phyloP scores from a whole-genome alignment of 2,329 filamentous ascomycete species.

The Colletotrichum acutatum region DNA sequence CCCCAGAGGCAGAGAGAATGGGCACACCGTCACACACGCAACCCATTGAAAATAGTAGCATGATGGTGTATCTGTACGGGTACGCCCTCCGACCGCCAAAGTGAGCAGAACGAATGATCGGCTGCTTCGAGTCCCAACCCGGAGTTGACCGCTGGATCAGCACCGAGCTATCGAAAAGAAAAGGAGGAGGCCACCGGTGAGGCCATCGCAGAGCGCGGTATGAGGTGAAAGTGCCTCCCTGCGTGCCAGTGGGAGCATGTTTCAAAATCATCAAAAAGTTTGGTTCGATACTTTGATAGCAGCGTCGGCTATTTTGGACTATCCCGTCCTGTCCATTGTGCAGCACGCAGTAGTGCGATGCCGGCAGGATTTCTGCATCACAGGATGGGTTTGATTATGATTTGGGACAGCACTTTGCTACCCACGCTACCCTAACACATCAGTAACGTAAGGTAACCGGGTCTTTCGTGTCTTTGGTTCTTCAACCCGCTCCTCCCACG shows the following conservation, averaged over 20 bases:
- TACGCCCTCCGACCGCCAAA: background rate
- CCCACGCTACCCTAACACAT: background rate
- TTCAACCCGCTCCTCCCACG: background rate
- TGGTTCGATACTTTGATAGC: background rate
- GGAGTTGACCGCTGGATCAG: slow-evolving; percentile 6
- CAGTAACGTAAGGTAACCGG: background rate
- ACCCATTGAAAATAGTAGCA: background rate
- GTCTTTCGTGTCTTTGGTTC: background rate
- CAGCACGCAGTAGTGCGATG: background rate
- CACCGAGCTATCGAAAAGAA: background rate
- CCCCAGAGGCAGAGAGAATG: background rate
- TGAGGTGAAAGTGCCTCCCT: background rate
- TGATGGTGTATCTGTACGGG: background rate
- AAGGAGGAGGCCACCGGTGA: slow-evolving; percentile 1
- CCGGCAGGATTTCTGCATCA: background rate
- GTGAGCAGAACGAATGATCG: background rate
- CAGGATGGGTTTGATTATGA: background rate
- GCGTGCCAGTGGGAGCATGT: background rate
- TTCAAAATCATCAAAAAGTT: slow-evolving; percentile 8
- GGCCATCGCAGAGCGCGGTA: background rate
- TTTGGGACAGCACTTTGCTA: background rate
- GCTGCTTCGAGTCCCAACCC: background rate
- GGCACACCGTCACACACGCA: background rate
- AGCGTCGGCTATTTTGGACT: background rate
- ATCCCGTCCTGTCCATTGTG: background rate